A percentile compares a stretch with the other conserved stretches of the same genome.
Conservation (phyloP, 306 rosid genomes). For the Lathyrus aphaca region DNA sequence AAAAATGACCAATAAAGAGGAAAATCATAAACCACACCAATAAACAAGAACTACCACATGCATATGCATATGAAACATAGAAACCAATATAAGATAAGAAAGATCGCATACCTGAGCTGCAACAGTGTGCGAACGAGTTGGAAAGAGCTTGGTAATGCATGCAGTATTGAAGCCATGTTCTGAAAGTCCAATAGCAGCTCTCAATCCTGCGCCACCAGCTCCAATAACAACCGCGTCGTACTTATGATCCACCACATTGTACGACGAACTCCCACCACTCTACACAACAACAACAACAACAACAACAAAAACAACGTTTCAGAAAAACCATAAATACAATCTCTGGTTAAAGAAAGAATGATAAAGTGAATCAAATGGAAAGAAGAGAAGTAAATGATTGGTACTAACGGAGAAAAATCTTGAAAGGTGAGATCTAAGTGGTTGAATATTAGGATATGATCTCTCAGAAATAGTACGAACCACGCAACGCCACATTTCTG, state of each 20-base stretch:
- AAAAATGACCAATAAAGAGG: background rate
- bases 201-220: slow-evolving; percentile 95
- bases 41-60: background rate
- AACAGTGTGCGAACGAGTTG: slow-evolving; percentile 98
- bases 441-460: slow-evolving; percentile 46
- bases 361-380: too few species aligned
- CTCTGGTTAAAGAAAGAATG: too few species aligned
- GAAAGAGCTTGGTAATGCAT: slow-evolving; percentile 93
- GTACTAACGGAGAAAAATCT: slow-evolving; percentile 70
- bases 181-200: slow-evolving; percentile 95
- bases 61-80: background rate
- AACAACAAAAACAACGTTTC: slow-evolving; percentile 10
- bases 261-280: slow-evolving; percentile 63
- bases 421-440: slow-evolving; percentile 66
- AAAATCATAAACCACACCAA: background rate
- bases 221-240: slow-evolving; percentile 94
- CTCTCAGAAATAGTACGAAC: slow-evolving; percentile 63
- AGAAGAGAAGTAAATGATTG: background rate
- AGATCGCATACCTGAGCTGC: slow-evolving; percentile 81
- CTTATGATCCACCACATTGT: slow-evolving; percentile 86
- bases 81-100: background rate
- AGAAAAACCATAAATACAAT: background rate
- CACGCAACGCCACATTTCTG: slow-evolving; percentile 85
- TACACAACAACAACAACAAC: slow-evolving; percentile 41
- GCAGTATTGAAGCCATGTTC: slow-evolving; percentile 98